Percentiles rank a stretch among this genome's conserved stretches.
These are phyloP conservation scores for Aegilops longissima DNA, from an alignment of 176 grass and related monocot species.

Conservation along the genomic window DNA sequence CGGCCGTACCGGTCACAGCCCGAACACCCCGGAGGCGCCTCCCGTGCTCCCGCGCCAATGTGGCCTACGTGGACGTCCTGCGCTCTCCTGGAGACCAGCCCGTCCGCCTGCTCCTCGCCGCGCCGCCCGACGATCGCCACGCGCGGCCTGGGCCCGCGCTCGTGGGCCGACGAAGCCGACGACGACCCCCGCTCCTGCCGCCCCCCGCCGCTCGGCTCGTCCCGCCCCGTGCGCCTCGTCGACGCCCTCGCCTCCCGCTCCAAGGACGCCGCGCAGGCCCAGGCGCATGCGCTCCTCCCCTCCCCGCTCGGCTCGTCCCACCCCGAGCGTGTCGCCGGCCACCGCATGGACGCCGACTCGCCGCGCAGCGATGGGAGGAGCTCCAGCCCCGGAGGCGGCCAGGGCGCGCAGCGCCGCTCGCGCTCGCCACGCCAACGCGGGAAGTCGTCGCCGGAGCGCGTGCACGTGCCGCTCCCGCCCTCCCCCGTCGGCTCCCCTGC, in stretches of 20 bases:
- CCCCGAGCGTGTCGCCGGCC: not conserved
- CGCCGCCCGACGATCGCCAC: constrained; percentile 19
- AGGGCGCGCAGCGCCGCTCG: not conserved
- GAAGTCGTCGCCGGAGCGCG: not conserved
- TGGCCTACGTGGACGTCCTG: not conserved
- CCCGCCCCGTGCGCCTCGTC: not conserved
- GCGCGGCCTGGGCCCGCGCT: not conserved
- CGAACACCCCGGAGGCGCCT: not conserved
- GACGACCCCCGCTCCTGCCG: not conserved
- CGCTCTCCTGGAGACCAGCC: not conserved
- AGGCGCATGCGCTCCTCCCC: constrained; percentile 19
- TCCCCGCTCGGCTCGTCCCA: constrained; percentile 18
- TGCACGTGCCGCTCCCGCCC: not conserved
- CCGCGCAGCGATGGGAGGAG: not conserved
- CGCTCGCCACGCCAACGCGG: constrained; percentile 16
- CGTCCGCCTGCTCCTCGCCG: not conserved
- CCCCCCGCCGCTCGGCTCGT: not conserved
- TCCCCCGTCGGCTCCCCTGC: constrained; percentile 13
- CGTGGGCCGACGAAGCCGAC: constrained; percentile 6
- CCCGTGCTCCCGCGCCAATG: constrained; percentile 14
- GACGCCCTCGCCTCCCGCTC: not conserved
- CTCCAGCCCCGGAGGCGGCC: not conserved
- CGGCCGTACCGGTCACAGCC: not conserved
- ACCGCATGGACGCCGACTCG: not conserved
- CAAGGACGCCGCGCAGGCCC: not conserved